Base-by-base conservation (phyloP, 2,329 filamentous ascomycete genomes). In the Bretziella fagacearum region DNA sequence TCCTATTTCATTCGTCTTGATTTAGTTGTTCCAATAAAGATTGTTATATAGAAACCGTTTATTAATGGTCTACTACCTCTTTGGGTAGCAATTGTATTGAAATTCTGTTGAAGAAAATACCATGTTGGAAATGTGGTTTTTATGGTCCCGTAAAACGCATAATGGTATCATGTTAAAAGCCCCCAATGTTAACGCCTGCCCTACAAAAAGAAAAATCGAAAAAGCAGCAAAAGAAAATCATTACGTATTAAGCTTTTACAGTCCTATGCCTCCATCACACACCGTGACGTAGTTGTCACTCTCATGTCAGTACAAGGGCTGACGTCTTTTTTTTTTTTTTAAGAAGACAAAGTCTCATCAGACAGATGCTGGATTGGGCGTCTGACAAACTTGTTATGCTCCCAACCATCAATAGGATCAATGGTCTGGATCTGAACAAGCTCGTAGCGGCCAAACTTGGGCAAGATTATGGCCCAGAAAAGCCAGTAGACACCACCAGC, bases 321-420 rank as follows among this genome's bases (percentile, higher is more conserved):
- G 29, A 4, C 18, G 17, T 23, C 22, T 42, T 25, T 13, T 36
- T 17, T 15, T 30, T 27, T 30, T 15, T 15, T 49, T 41, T 49
- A 49, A 39, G 35, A 49, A 15, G 47, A 17, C 20, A 18, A 23
- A 11, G 23, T 43, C 17, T 44, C 43, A 27, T 20, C 23, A 20
- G n/a, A 20, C n/a, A 37, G 23, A 13, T 41, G 29, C 15, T n/a
- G 15, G 15, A 50, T n/a, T 4, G 70, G 68, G 51, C 63, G 57
- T 49, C 57, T 64, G 2, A 64, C 59, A 55, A 78, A 77, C 2
- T 71, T 64, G 46, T 63, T 73, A 26, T 71, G 63, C 53, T 75
- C 74, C 77, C 77, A 80, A 1, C 77, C 75, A 56, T 80, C 76
- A 35, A 72, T 65, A 0, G 66, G 65, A 51, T 75, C 71, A 6